Conservation (phyloP, 495 filamentous ascomycete genomes). For the Lophium mytilinum region DNA sequence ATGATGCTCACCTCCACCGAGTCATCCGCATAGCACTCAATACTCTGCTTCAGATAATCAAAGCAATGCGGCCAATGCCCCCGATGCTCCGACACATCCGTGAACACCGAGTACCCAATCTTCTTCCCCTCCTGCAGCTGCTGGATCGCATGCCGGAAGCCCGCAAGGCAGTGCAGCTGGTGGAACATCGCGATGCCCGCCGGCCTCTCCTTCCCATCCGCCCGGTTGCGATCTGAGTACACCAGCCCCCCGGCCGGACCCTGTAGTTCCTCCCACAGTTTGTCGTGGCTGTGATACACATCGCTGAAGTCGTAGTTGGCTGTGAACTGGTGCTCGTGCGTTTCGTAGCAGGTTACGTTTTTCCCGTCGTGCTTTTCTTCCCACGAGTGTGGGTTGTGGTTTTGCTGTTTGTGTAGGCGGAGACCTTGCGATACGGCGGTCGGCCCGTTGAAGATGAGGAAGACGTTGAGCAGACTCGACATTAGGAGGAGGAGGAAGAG, state of each 20-base stretch:
- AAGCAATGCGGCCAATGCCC: constrained; percentile 6
- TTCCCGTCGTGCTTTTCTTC: not conserved
- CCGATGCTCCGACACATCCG: not conserved
- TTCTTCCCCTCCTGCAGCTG: not conserved
- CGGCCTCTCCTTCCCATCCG: not conserved
- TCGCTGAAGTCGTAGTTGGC: not conserved
- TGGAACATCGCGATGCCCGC: constrained; percentile 9
- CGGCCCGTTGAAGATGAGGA: constrained; percentile 11
- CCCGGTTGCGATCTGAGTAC: not conserved
- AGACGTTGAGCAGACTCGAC: constrained; percentile 12
- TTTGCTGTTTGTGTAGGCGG: not conserved
- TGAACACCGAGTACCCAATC: not conserved
- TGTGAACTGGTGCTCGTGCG: not conserved
- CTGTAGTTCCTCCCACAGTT: constrained; percentile 1
- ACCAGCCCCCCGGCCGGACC: not conserved
- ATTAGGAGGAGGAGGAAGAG: constrained; percentile 5
- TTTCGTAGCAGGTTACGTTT: constrained; percentile 9
- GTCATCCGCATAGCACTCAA: constrained; percentile 10
- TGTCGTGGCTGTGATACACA: not conserved
- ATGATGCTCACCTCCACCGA: constrained; percentile 4
- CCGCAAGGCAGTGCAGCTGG: constrained; percentile 3
- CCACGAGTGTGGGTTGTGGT: not conserved
- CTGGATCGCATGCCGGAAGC: constrained; percentile 1
- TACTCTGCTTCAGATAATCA: constrained; percentile 7
- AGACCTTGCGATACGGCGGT: not conserved